Evolutionary conservation across 176 grass and related monocot genomes (phyloP).

Genomic region (Oryza glaberrima): DNA sequence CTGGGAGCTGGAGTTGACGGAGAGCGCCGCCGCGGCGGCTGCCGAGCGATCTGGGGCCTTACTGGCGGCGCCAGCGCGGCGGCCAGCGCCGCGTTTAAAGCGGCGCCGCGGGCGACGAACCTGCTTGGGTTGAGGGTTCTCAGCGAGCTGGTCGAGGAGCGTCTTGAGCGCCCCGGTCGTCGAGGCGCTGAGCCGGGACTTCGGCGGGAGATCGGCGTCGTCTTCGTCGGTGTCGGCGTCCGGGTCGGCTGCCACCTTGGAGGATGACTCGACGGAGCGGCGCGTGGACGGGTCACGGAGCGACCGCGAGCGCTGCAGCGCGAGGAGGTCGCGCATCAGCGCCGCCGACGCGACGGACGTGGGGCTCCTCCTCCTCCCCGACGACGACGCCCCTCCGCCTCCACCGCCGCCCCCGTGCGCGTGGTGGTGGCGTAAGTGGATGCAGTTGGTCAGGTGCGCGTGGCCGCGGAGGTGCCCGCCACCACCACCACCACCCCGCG

Average conservation of each 20-base stretch:
- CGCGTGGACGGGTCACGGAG: constrained; percentile 91
- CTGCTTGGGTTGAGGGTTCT: constrained; percentile 52
- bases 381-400: constrained; percentile 43
- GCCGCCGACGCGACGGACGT: constrained; percentile 46
- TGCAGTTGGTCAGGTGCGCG: constrained; percentile 85
- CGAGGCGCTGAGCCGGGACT: constrained; percentile 45
- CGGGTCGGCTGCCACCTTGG: constrained; percentile 64
- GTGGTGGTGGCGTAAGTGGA: constrained; percentile 84
- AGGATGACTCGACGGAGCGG: constrained; percentile 74
- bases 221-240: constrained; percentile 17
- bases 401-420: constrained; percentile 9
- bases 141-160: constrained; percentile 57
- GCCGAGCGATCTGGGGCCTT: constrained; percentile 32
- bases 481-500: constrained; percentile 27
- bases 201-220: constrained; percentile 28
- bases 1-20: constrained; percentile 80
- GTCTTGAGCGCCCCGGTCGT: constrained; percentile 52
- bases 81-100: constrained; percentile 53
- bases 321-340: constrained; percentile 84
- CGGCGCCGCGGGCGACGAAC: constrained; percentile 42
- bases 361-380: constrained; percentile 54
- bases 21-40: constrained; percentile 4
- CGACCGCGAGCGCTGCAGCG: constrained; percentile 76
- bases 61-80: constrained; percentile 19
- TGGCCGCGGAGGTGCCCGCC: constrained; percentile 67